Percentiles rank a stretch among this genome's conserved stretches.
These are phyloP conservation scores for Arthroderma sp. DNA, from an alignment of 2,329 filamentous ascomycete genomes.

Conservation along the genomic window DNA sequence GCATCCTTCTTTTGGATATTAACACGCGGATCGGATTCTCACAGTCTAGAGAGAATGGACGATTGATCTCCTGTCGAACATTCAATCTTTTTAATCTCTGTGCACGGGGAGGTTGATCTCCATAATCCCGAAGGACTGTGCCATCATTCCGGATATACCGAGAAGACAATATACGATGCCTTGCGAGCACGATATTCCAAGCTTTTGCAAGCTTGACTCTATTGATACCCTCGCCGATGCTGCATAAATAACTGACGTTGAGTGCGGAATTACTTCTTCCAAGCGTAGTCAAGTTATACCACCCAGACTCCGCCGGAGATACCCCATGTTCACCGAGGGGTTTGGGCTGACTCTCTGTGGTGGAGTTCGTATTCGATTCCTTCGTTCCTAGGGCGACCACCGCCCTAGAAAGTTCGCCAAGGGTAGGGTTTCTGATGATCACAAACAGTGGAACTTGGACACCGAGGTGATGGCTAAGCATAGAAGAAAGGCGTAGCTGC, in stretches of 20 bases:
- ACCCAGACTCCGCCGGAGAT: slow-evolving; percentile 1
- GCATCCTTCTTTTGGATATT: slow-evolving; percentile 13
- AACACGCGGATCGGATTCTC: slow-evolving; percentile 16
- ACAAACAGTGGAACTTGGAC: background rate
- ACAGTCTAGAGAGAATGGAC: slow-evolving; percentile 15
- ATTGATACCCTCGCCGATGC: background rate
- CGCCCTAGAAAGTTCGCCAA: background rate
- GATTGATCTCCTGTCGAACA: slow-evolving; percentile 7
- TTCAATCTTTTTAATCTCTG: background rate
- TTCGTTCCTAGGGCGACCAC: background rate
- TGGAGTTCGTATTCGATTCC: background rate
- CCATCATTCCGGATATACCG: background rate
- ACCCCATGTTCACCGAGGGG: background rate
- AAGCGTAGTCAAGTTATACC: background rate
- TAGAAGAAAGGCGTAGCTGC: background rate
- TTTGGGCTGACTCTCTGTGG: background rate
- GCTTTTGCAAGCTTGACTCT: background rate
- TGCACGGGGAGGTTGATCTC: background rate
- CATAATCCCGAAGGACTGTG: background rate
- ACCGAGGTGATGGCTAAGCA: background rate
- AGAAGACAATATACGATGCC: background rate
- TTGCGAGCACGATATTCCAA: background rate
- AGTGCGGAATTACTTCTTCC: background rate
- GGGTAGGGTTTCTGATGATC: background rate
- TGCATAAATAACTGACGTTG: slow-evolving; percentile 1